phyloP scores from a whole-genome alignment of 2,329 filamentous ascomycete genomes.

The Hypoxylon sp. region DNA sequence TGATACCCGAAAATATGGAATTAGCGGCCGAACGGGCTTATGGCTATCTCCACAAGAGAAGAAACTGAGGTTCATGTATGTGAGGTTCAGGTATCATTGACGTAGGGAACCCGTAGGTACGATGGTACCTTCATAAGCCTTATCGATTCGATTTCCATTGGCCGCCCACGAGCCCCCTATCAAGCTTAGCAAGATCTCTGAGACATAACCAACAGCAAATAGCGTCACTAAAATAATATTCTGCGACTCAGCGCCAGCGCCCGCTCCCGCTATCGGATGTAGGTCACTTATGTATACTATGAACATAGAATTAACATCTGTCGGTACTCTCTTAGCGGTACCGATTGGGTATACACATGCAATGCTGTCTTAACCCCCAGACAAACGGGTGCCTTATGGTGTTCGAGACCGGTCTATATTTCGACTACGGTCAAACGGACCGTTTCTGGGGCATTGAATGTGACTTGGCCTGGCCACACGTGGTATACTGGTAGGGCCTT shows the following conservation, averaged over 20 bases:
- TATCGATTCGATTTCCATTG: slow-evolving; percentile 28
- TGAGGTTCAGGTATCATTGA: not conserved
- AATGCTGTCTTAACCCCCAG: slow-evolving; percentile 24
- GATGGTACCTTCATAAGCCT: slow-evolving; percentile 22
- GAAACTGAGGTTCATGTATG: slow-evolving; percentile 11
- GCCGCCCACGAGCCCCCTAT: slow-evolving; percentile 1
- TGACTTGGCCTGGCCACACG: not conserved
- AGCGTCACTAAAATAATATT: slow-evolving; percentile 11
- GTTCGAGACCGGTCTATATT: slow-evolving; percentile 38
- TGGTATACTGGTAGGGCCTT: not conserved
- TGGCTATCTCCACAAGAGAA: slow-evolving; percentile 8
- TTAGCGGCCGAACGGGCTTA: slow-evolving; percentile 21
- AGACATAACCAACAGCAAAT: not conserved
- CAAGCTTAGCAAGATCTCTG: slow-evolving; percentile 1
- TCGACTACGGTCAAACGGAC: slow-evolving; percentile 31
- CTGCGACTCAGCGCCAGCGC: slow-evolving; percentile 2
- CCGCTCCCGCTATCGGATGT: slow-evolving; percentile 25
- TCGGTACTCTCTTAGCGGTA: slow-evolving; percentile 1
- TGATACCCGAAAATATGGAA: slow-evolving; percentile 13
- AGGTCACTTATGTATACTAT: slow-evolving; percentile 6
- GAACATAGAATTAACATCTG: not conserved
- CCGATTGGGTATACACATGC: slow-evolving; percentile 25
- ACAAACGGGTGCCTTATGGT: slow-evolving; percentile 11
- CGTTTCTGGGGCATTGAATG: slow-evolving; percentile 30
- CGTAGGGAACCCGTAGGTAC: slow-evolving; percentile 4